These are phyloP conservation scores for Prinsepia uniflora DNA, from an alignment of 306 rosid genomes.

Conservation along the genomic window DNA sequence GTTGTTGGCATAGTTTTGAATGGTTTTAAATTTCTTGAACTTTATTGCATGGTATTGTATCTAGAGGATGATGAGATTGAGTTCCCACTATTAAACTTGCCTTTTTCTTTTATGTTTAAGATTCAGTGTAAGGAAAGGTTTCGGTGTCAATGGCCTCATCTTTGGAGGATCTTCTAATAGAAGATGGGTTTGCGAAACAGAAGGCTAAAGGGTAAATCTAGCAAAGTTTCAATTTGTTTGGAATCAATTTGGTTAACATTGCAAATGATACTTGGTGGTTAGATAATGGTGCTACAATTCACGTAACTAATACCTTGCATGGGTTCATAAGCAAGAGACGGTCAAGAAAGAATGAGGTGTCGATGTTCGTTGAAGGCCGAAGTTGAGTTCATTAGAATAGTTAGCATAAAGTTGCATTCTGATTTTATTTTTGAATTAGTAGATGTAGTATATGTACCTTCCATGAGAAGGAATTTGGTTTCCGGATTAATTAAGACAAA, in stretches of 20 bases:
- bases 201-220: background rate
- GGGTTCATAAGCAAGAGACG: background rate
- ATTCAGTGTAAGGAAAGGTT: slow-evolving; percentile 14
- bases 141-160: slow-evolving; percentile 59
- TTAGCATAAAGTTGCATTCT: too few species aligned
- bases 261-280: background rate
- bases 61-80: slow-evolving; percentile 3
- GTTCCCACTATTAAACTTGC: background rate
- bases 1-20: background rate
- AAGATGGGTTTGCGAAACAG: slow-evolving; percentile 55
- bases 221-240: background rate
- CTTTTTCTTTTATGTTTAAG: slow-evolving; percentile 14
- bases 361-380: too few species aligned
- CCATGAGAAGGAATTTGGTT: too few species aligned
- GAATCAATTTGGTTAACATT: background rate
- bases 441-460: background rate
- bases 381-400: too few species aligned
- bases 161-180: slow-evolving; percentile 67
- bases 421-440: background rate
- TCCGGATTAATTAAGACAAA: too few species aligned
- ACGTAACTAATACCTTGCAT: background rate
- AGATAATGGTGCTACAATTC: background rate
- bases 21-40: slow-evolving; percentile 4
- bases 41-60: slow-evolving; percentile 1
- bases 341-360: background rate